Evolutionary conservation across 163 green algal species (phyloP), one percentile per base, ranked within the genome.

Genomic region (Scenedesmus sp.): DNA sequence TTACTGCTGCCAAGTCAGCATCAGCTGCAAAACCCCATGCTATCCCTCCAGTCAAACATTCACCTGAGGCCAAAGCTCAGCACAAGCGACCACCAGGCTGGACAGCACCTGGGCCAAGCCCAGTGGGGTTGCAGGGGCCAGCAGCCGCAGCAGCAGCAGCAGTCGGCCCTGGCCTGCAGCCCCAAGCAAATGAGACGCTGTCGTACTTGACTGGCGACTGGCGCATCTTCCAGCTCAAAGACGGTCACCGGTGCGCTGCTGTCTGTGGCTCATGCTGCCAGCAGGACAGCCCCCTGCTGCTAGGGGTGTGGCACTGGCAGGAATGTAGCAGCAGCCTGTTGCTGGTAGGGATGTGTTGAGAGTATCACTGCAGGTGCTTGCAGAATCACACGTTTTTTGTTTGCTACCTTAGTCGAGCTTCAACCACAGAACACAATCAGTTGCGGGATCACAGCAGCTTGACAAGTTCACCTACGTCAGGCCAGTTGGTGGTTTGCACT

Each of bases 151-250:
- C 37, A 33, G 49, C 37, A 68, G 26, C 68, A 33, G 49, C n/a
- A 18, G 42, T 12, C 3, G 65, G 80, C 44, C 61, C 81, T 22
- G 5, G 40, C 20, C 68, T 92, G 12, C n/a, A 49, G 53, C 88
- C 81, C 33, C 33, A 56, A 46, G 10, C 20, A 0, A 33, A 80
- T 42, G 88, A 89, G 68, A 89, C 65, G 33, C 68, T 92, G 49
- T 82, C 46, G 18, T 92, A 73, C 53, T 24, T 92, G 15, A 86
- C 70, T 35, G 89, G 89, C 1, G 89, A 92, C 72, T 92, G 89
- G 89, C 42, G 89, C 49, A 89, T 92, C 16, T 92, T 92, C 40
- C 89, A 92, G 72, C 89, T 92, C 13, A 44, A 68, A 12, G 49
- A 89, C 42, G 89, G 89, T 1, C 89, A 92, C 82, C 80, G 89